phyloP scores from a whole-genome alignment of 495 filamentous ascomycete genomes.

The Patellaria atrata region DNA sequence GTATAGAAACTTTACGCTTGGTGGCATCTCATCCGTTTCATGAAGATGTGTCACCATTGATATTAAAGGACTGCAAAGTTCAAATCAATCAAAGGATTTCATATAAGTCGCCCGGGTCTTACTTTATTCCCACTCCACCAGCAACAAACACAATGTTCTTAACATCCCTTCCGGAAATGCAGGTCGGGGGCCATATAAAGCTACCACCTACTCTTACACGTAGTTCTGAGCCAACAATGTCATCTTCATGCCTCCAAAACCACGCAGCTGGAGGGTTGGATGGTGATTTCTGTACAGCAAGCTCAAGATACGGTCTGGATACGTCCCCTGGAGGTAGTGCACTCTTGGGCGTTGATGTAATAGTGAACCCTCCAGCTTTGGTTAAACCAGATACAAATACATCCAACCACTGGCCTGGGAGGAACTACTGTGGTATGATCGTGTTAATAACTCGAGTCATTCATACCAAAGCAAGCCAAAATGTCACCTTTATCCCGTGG shows the following conservation, averaged over 20 bases:
- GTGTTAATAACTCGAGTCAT: constrained; percentile 10
- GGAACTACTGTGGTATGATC: constrained; percentile 37
- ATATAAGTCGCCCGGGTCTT: constrained; percentile 26
- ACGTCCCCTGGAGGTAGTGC: constrained; percentile 17
- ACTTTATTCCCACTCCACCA: constrained; percentile 77
- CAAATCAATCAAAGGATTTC: constrained; percentile 28
- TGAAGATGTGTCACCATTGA: constrained; percentile 27
- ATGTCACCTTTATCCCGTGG: constrained; percentile 12
- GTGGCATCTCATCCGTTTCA: constrained; percentile 12
- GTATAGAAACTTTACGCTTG: constrained; percentile 24
- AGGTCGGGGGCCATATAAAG: constrained; percentile 59
- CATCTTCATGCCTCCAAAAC: constrained; percentile 45
- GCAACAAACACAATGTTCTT: constrained; percentile 57
- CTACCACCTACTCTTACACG: constrained; percentile 61
- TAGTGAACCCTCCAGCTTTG: constrained; percentile 72
- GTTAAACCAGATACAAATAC: constrained; percentile 51
- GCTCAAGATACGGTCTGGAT: constrained; percentile 44
- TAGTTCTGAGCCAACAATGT: constrained; percentile 44
- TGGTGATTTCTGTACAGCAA: constrained; percentile 55
- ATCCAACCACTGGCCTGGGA: constrained; percentile 87
- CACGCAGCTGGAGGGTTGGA: constrained; percentile 58
- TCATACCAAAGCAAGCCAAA: not conserved
- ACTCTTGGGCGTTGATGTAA: constrained; percentile 53
- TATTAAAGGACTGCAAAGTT: constrained; percentile 24
- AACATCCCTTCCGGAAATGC: constrained; percentile 28